Evolutionary conservation across 2,329 filamentous ascomycete genomes (phyloP).

Genomic region (Arthrobotrys entomopaga): DNA sequence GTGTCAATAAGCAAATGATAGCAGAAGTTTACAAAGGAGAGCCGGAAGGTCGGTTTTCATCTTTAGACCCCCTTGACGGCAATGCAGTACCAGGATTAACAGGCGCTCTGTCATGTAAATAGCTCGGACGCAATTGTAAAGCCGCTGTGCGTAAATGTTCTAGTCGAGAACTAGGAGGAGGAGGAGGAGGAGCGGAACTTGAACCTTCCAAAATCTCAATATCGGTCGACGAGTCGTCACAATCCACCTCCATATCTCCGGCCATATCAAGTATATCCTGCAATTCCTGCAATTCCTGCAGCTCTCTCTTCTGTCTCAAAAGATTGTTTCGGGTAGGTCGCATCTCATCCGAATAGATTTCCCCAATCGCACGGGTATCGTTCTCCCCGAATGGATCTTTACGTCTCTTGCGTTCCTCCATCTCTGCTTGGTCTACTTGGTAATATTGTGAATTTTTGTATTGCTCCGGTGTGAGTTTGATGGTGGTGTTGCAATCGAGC

Average conservation of each 20-base stretch:
- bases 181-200: too few relatives aligned
- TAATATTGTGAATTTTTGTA: slow-evolving; percentile 39
- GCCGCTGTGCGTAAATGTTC: too few relatives aligned
- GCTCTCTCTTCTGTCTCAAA: slow-evolving; percentile 16
- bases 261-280: slow-evolving; percentile 4
- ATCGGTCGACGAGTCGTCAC: too few relatives aligned
- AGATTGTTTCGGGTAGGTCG: slow-evolving; percentile 22
- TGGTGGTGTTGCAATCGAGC: slow-evolving; percentile 46
- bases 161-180: too few relatives aligned
- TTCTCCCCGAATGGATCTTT: slow-evolving; percentile 28
- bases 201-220: too few relatives aligned
- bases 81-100: too few relatives aligned
- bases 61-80: too few relatives aligned
- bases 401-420: not conserved
- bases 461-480: slow-evolving; percentile 42
- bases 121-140: too few relatives aligned
- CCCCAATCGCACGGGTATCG: slow-evolving; percentile 13
- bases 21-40: too few relatives aligned
- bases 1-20: too few relatives aligned
- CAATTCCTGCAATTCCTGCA: slow-evolving; percentile 10
- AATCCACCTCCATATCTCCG: not conserved
- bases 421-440: slow-evolving; percentile 17
- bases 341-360: slow-evolving; percentile 9
- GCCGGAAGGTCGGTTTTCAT: too few relatives aligned
- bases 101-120: too few relatives aligned